Conservation (phyloP, 345 rosid genomes). For the Camelina sativa region DNA sequence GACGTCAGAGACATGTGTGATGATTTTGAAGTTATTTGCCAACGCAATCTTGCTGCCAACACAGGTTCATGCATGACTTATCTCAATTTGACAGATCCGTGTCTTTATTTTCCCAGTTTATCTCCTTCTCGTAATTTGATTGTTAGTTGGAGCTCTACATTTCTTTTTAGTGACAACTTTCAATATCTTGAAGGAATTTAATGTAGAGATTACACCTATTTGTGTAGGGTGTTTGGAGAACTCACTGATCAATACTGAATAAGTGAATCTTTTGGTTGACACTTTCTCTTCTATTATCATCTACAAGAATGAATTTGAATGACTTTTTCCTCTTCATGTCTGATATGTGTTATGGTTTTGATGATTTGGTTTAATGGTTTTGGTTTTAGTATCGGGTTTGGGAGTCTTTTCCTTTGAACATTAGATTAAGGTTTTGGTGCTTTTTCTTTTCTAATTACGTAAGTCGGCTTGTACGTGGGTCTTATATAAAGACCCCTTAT, state of each 20-base stretch:
- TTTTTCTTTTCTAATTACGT: no score
- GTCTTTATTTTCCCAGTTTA: neutral
- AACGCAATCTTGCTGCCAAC: conserved; percentile 93
- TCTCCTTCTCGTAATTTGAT: neutral
- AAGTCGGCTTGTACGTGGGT: no score
- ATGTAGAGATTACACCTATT: no score
- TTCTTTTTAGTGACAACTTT: neutral
- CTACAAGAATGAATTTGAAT: conserved; percentile 80
- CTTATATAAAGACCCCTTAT: no score
- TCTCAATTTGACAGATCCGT: neutral
- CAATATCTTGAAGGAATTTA: neutral
- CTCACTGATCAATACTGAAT: neutral
- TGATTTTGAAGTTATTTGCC: conserved; percentile 89
- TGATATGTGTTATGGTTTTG: no score
- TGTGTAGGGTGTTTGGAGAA: conserved; percentile 2
- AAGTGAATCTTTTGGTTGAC: conserved; percentile 1
- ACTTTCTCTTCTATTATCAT: conserved; percentile 15
- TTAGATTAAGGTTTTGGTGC: no score
- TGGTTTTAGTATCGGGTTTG: no score
- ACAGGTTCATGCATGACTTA: conserved; percentile 60
- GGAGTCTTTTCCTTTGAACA: no score
- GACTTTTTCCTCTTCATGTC: conserved; percentile 74
- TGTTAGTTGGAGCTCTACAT: neutral
- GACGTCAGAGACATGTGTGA: conserved; percentile 88
- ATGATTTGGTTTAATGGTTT: no score